These are phyloP conservation scores for Waltergamsia citrina DNA, from an alignment of 2,329 filamentous ascomycete species.

Conservation along the genomic window DNA sequence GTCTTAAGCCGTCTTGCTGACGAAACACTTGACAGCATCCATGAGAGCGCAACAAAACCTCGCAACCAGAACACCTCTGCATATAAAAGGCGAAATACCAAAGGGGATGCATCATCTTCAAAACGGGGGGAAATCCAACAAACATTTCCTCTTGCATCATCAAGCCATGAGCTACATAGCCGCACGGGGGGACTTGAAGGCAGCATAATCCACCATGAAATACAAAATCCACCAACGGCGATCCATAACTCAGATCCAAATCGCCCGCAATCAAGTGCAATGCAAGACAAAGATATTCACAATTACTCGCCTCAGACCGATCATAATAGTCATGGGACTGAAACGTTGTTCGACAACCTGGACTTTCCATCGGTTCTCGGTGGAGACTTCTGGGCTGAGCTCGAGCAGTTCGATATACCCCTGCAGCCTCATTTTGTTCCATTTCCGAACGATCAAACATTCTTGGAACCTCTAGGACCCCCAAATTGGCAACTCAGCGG, in stretches of 20 bases:
- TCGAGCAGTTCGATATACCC: slow-evolving; percentile 4
- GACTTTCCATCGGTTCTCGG: slow-evolving; percentile 5
- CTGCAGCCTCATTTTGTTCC: slow-evolving; percentile 6
- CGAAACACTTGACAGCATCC: slow-evolving; percentile 6
- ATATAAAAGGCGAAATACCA: neutral
- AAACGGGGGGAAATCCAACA: too few relatives aligned
- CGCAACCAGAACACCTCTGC: neutral
- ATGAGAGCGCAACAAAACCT: slow-evolving; percentile 6
- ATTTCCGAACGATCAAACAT: slow-evolving; percentile 3
- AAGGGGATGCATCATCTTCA: neutral
- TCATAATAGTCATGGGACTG: neutral
- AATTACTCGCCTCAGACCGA: neutral
- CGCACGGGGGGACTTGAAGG: too few relatives aligned
- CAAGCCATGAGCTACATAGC: too few relatives aligned
- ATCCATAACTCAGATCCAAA: too few relatives aligned
- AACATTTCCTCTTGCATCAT: too few relatives aligned
- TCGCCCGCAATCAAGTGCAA: too few relatives aligned
- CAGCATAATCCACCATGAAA: too few relatives aligned
- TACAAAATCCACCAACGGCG: too few relatives aligned
- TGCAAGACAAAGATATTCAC: too few relatives aligned
- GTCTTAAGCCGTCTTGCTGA: slow-evolving; percentile 7
- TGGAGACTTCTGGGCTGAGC: slow-evolving; percentile 2
- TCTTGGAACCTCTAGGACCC: slow-evolving; percentile 5
- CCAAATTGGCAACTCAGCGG: neutral
- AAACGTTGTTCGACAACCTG: slow-evolving; percentile 1